These are phyloP conservation scores for Singerocomus rubriflavus DNA, from an alignment of 1,284 basidiomycete species.

Conservation along the genomic window DNA sequence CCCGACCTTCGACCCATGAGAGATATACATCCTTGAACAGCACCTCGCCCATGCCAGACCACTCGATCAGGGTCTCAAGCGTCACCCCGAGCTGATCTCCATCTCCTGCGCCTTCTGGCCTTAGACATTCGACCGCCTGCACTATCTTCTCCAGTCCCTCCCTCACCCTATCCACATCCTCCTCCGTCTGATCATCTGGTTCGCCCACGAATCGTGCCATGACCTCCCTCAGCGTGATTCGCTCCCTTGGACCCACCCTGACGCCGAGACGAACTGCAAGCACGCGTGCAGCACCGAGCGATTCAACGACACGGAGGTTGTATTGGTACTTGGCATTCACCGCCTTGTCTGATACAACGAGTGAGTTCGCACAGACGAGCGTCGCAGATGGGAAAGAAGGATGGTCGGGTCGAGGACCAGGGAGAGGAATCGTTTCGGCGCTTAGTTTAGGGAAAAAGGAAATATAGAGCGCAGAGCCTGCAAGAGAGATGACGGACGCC, in stretches of 20 bases:
- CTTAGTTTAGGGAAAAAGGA: constrained; percentile 76
- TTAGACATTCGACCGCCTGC: constrained; percentile 51
- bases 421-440: constrained; percentile 62
- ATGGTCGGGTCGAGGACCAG: constrained; percentile 36
- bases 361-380: constrained; percentile 82
- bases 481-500: constrained; percentile 71
- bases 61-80: constrained; percentile 68
- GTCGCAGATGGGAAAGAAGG: constrained; percentile 39
- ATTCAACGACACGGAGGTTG: constrained; percentile 87
- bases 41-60: constrained; percentile 54
- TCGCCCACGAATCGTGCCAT: constrained; percentile 49
- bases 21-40: constrained; percentile 68
- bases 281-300: constrained; percentile 72
- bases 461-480: constrained; percentile 73
- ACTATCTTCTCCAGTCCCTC: constrained; percentile 48
- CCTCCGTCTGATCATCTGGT: constrained; percentile 38
- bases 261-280: constrained; percentile 59
- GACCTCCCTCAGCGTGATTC: constrained; percentile 50
- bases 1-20: constrained; percentile 71
- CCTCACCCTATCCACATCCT: constrained; percentile 44
- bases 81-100: constrained; percentile 55
- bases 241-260: constrained; percentile 42
- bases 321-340: constrained; percentile 74
- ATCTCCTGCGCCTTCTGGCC: constrained; percentile 36
- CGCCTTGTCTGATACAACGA: constrained; percentile 81